Conservation (phyloP, 225 moss, liverwort and hornwort genomes). For the Asterella californica region DNA sequence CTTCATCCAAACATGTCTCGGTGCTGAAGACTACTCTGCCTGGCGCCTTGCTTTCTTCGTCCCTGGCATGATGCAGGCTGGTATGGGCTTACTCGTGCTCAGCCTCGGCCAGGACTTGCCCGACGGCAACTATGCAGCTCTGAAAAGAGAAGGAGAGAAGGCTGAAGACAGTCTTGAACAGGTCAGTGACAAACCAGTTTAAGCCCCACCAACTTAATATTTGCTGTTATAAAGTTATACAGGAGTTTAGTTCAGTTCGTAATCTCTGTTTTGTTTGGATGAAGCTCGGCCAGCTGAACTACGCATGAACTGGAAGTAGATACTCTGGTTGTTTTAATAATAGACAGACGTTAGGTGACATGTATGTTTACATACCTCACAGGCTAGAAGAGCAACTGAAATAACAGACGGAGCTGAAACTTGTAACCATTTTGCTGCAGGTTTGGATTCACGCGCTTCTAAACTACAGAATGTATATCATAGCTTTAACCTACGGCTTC, state of each 20-base stretch:
- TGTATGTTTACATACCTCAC: neutral
- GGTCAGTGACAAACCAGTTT: constrained; percentile 26
- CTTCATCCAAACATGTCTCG: constrained; percentile 43
- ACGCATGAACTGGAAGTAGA: neutral
- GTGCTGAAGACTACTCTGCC: constrained; percentile 45
- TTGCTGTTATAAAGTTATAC: no score
- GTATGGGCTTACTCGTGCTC: constrained; percentile 56
- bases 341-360: no score
- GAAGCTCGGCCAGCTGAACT: neutral
- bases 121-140: constrained; percentile 50
- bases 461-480: constrained; percentile 50
- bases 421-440: neutral
- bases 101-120: constrained; percentile 63
- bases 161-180: constrained; percentile 43
- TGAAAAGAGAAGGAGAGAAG: constrained; percentile 44
- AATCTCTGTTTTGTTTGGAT: neutral
- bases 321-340: no score
- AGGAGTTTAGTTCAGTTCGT: neutral
- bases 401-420: neutral
- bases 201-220: neutral
- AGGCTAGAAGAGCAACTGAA: neutral
- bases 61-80: constrained; percentile 60
- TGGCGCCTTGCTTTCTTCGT: constrained; percentile 64
- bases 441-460: constrained; percentile 9
- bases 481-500: constrained; percentile 60